phyloP scores from a whole-genome alignment of 768 basidiomycete species.

The Amanita inopinata region DNA sequence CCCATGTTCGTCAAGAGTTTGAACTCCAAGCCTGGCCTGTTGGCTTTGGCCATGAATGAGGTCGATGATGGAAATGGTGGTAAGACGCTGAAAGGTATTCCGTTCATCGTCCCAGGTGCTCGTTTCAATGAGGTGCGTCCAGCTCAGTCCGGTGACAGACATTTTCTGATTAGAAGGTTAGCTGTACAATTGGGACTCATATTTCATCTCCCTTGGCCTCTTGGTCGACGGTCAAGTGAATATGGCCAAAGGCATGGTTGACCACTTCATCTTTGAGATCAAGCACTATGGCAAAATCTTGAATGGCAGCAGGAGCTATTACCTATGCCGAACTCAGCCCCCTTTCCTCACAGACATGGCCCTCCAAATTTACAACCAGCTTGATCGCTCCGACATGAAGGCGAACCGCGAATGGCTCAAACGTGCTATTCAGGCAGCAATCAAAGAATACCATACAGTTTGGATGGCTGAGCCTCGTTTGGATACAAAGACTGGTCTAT shows the following conservation, averaged over 20 bases:
- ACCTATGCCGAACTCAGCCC: constrained; percentile 92
- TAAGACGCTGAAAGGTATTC: constrained; percentile 82
- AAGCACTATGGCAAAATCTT: constrained; percentile 95
- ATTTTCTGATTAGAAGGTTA: constrained; percentile 20
- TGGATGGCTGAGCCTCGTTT: constrained; percentile 95
- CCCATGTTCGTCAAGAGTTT: constrained; percentile 84
- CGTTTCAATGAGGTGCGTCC: constrained; percentile 80
- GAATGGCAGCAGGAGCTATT: constrained; percentile 93
- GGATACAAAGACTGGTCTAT: constrained; percentile 89
- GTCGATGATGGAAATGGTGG: constrained; percentile 71
- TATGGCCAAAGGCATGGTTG: constrained; percentile 97
- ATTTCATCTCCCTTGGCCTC: constrained; percentile 89
- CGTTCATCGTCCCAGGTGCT: constrained; percentile 95
- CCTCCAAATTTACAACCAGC: constrained; percentile 93
- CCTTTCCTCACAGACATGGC: constrained; percentile 99
- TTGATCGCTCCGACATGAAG: constrained; percentile 74
- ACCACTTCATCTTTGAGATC: constrained; percentile 99
- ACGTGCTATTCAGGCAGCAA: constrained; percentile 91
- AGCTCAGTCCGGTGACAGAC: background rate
- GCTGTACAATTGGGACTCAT: constrained; percentile 95
- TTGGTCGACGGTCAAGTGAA: constrained; percentile 90
- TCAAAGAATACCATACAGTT: constrained; percentile 97
- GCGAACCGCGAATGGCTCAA: constrained; percentile 88
- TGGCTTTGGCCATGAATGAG: constrained; percentile 94
- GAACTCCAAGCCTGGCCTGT: constrained; percentile 88